These are phyloP conservation scores for Zasmidium angulare DNA, from an alignment of 2,329 filamentous ascomycete species.

Conservation along the genomic window DNA sequence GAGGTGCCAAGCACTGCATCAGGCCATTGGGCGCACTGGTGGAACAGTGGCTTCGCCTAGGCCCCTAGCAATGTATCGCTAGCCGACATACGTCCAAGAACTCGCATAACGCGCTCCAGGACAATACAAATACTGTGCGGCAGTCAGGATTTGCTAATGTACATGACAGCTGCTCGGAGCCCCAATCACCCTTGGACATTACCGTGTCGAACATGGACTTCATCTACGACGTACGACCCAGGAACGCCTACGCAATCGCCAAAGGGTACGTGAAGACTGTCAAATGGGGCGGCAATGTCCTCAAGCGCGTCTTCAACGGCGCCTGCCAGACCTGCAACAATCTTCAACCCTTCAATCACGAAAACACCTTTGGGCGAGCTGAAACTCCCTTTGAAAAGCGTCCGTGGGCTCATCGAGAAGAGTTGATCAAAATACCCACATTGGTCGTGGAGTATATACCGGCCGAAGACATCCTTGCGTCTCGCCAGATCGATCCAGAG, in stretches of 20 bases:
- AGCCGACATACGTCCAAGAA: neutral
- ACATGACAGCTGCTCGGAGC: no score
- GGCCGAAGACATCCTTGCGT: neutral
- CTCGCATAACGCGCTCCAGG: neutral
- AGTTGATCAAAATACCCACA: neutral
- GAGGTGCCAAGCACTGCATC: neutral
- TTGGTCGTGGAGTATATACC: neutral
- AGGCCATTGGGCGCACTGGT: neutral
- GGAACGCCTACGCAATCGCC: neutral
- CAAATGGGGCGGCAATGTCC: neutral
- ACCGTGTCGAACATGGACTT: neutral
- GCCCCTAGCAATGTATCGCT: neutral
- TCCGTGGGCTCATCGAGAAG: neutral
- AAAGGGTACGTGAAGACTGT: neutral
- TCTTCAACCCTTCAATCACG: slow-evolving; percentile 1
- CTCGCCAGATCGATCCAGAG: neutral
- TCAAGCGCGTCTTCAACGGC: neutral
- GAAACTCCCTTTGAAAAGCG: neutral
- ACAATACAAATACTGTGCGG: neutral
- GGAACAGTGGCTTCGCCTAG: neutral
- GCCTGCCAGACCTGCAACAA: slow-evolving; percentile 5
- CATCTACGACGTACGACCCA: neutral
- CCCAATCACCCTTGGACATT: neutral
- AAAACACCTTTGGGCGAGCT: slow-evolving; percentile 1
- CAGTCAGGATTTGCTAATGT: neutral